phyloP scores from a whole-genome alignment of 176 grass and related monocot genomes.

The Cymbopogon citratus region DNA sequence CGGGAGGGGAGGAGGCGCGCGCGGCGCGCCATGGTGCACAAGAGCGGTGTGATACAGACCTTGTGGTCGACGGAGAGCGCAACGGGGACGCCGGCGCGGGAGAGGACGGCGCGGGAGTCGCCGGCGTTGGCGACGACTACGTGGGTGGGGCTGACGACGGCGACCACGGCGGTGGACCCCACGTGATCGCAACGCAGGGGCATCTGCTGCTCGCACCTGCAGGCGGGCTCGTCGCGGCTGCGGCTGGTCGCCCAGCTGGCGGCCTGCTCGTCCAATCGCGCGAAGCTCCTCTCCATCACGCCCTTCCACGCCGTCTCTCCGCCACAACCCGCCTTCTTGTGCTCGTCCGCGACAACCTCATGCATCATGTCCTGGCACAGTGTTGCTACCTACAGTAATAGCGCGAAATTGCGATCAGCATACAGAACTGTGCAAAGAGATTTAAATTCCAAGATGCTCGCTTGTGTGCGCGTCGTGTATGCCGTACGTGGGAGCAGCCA shows the following conservation, averaged over 20 bases:
- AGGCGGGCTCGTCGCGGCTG: constrained; percentile 36
- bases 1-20: background rate
- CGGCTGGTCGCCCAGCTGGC: constrained; percentile 35
- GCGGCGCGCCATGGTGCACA: background rate
- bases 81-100: constrained; percentile 53
- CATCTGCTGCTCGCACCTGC: constrained; percentile 73
- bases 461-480: no score
- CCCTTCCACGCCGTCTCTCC: constrained; percentile 40
- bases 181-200: constrained; percentile 75
- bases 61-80: constrained; percentile 84
- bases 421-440: background rate
- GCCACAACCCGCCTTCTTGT: background rate
- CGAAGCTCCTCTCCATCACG: constrained; percentile 81
- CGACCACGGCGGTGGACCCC: constrained; percentile 84
- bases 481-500: constrained; percentile 77
- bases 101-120: constrained; percentile 85
- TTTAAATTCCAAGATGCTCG: no score
- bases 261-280: constrained; percentile 59
- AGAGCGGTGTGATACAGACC: constrained; percentile 2
- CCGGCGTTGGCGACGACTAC: constrained; percentile 82
- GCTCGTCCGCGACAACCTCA: constrained; percentile 60
- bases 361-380: constrained; percentile 71
- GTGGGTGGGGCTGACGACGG: constrained; percentile 42
- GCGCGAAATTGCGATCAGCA: constrained; percentile 15
- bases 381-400: constrained; percentile 54